These are phyloP conservation scores for Erodium trifolium DNA, from an alignment of 441 rosid genomes.

Conservation along the genomic window DNA sequence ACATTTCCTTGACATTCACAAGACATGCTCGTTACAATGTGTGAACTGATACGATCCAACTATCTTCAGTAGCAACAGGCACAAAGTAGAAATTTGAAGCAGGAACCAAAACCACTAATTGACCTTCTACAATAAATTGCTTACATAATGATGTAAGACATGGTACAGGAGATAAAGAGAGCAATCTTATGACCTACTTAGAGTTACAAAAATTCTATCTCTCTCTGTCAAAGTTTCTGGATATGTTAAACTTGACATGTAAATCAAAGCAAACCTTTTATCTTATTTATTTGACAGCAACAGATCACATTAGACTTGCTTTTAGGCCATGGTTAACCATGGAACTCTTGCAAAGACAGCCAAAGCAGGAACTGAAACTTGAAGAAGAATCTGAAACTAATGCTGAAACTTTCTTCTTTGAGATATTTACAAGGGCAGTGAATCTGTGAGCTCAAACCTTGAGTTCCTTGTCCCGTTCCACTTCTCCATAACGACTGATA, in stretches of 20 bases:
- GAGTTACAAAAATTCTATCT: background rate
- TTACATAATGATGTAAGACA: background rate
- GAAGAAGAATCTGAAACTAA: background rate
- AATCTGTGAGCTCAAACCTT: background rate
- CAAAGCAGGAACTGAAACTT: background rate
- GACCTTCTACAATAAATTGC: background rate
- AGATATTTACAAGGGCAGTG: background rate
- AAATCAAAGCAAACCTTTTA: background rate
- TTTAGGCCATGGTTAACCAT: background rate
- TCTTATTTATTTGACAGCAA: conserved; percentile 3
- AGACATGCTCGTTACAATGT: background rate
- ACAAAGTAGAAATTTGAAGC: background rate
- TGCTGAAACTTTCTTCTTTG: background rate
- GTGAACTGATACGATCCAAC: background rate
- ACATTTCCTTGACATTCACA: no score
- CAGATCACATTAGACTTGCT: background rate
- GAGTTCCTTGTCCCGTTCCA: background rate
- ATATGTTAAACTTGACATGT: background rate
- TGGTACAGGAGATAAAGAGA: background rate
- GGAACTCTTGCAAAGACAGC: background rate
- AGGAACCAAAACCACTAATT: background rate
- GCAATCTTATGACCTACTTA: background rate
- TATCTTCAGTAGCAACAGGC: background rate
- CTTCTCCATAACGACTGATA: background rate
- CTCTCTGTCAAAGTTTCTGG: background rate